phyloP scores from a whole-genome alignment of 129 eudicot species.

The Saposhnikovia divaricata region DNA sequence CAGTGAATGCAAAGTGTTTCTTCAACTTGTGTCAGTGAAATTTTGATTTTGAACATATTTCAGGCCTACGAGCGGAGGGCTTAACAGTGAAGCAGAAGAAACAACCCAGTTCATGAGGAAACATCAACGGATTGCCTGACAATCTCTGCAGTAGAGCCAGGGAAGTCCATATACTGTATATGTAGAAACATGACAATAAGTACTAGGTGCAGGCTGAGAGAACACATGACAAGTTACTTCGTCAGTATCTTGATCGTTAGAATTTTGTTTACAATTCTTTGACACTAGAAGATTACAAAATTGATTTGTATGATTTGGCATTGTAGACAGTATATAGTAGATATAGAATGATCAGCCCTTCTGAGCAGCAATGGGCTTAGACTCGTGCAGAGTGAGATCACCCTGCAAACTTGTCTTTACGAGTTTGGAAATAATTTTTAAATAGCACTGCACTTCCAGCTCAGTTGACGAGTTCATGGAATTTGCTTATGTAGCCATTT shows the following conservation, averaged over 20 bases:
- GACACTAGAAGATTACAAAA: neutral
- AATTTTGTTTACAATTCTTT: neutral
- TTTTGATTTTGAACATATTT: constrained; percentile 2
- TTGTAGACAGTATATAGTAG: neutral
- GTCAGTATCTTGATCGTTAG: neutral
- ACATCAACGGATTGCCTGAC: neutral
- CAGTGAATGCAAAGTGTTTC: neutral
- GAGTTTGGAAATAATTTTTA: neutral
- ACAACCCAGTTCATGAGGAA: neutral
- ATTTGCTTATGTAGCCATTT: neutral
- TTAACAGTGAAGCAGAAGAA: constrained; percentile 31
- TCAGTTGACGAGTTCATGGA: neutral
- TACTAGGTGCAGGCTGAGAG: neutral
- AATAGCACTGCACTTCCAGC: neutral
- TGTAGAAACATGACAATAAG: neutral
- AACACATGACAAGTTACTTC: neutral
- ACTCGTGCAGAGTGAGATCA: neutral
- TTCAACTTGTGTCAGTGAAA: neutral
- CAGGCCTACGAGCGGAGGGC: constrained; percentile 93
- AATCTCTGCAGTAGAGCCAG: neutral
- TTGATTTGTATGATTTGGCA: neutral
- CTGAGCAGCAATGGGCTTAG: neutral
- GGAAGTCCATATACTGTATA: neutral
- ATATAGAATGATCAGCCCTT: neutral
- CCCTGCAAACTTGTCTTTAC: neutral